Evolutionary conservation across 1,284 basidiomycete species (phyloP), one percentile per base, ranked within the genome.

Genomic region (Ceratobasidium sp.): DNA sequence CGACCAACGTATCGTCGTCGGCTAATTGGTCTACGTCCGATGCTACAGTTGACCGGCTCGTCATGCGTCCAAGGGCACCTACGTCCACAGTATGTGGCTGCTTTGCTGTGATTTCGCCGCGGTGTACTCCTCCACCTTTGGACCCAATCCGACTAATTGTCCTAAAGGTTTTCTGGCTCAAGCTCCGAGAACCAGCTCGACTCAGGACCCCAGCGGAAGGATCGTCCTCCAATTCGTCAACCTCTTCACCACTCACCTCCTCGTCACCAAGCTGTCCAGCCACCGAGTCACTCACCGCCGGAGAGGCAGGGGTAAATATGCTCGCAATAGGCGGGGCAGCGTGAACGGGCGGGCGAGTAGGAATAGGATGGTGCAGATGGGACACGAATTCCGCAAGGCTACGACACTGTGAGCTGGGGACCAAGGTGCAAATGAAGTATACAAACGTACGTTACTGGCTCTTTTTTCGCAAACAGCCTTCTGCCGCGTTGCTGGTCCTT

Each of bases 221-320:
- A 22, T 65, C 60, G 25, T 65, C 60, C 0, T 47, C 60, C 3
- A 65, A 27, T 27, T 65, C 60, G 34, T 65, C 60, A 3, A 65
- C 35, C 27, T 65, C 60, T 40, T 50, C 60, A 12, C 45, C 56
- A 22, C 27, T 38, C 1, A 31, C 45, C 4, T 35, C 40, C 38
- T 40, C 10, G 38, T 8, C 17, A 22, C 38, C 47, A 12, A 22
- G 15, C 22, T 65, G 60, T n/a, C 60, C 43, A 25, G 25, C 25
- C 4, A 65, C n/a, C 17, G 60, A 65, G 35, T 52, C 49, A 38
- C 60, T 65, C 15, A 38, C 49, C 34, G 47, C 53, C 22, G 60
- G 60, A 53, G 60, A 52, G 4, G 13, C 60, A 29, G 60, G 60
- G 17, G 53, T 38, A n/a, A 65, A 38, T n/a, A 65, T 65, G 2